Evolutionary conservation across 2,329 filamentous ascomycete genomes (phyloP).

Genomic region (Fusarium sp.): DNA sequence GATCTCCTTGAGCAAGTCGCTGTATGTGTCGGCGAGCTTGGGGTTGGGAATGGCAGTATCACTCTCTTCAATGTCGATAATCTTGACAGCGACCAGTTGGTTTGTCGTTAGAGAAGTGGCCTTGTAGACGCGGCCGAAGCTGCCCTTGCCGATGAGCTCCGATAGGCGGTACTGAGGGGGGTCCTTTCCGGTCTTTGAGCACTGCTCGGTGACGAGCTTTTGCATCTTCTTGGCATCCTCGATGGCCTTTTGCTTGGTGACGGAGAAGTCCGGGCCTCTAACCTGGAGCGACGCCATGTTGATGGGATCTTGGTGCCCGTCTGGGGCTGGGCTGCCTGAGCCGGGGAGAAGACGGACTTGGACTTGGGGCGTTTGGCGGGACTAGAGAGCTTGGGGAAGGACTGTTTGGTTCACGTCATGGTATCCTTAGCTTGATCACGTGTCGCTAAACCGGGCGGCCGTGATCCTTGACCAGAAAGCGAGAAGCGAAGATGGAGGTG

Average conservation of each 20-base stretch:
- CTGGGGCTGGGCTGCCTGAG: slow-evolving; percentile 15
- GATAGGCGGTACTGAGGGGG: slow-evolving; percentile 75
- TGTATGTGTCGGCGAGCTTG: slow-evolving; percentile 74
- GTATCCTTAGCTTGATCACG: slow-evolving; percentile 16
- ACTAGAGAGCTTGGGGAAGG: slow-evolving; percentile 15
- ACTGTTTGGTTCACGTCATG: slow-evolving; percentile 35
- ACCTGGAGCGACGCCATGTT: slow-evolving; percentile 58
- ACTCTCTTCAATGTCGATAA: slow-evolving; percentile 84
- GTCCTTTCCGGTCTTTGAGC: slow-evolving; percentile 68
- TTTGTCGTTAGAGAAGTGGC: slow-evolving; percentile 60
- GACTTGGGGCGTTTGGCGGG: slow-evolving; percentile 5
- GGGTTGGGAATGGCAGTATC: slow-evolving; percentile 70
- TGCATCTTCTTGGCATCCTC: slow-evolving; percentile 80
- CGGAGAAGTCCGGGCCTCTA: slow-evolving; percentile 56
- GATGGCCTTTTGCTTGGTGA: slow-evolving; percentile 69
- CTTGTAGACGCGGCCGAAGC: slow-evolving; percentile 81
- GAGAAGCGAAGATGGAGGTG: background rate
- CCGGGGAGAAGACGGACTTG: slow-evolving; percentile 8
- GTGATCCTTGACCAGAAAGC: slow-evolving; percentile 5
- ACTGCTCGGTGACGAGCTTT: slow-evolving; percentile 70
- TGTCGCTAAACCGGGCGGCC: slow-evolving; percentile 3
- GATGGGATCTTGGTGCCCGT: slow-evolving; percentile 19
- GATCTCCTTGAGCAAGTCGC: slow-evolving; percentile 77
- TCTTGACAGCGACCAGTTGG: slow-evolving; percentile 79
- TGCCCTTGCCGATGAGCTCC: slow-evolving; percentile 81